A percentile compares a stretch with the other conserved stretches of the same genome.
Conservation (phyloP, 139 green algal genomes). For the Chlorella ohadii region DNA sequence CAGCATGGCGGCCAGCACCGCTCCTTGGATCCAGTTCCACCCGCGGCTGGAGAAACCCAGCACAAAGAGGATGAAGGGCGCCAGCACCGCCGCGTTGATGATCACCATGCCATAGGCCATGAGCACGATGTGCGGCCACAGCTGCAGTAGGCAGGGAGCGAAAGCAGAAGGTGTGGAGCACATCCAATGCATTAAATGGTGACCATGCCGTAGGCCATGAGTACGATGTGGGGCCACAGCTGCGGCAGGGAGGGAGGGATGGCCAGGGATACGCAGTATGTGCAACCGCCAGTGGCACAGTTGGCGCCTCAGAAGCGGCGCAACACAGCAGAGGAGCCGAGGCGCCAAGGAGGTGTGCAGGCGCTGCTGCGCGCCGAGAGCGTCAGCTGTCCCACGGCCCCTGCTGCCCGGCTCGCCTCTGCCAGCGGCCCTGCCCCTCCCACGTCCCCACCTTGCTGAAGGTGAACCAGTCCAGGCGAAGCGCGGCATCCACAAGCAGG, state of each 20-base stretch:
- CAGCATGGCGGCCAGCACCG: conserved; percentile 79
- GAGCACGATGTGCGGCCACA: conserved; percentile 59
- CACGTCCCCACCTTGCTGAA: conserved; percentile 54
- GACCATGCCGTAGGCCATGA: too few species aligned
- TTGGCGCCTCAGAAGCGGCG: conserved; percentile 29
- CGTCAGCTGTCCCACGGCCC: too few species aligned
- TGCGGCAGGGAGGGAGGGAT: not conserved
- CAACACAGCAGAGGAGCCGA: too few species aligned
- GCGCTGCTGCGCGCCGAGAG: too few species aligned
- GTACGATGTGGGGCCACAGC: conserved; percentile 58
- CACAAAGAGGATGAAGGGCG: conserved; percentile 83
- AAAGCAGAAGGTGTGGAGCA: too few species aligned
- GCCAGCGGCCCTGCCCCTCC: not conserved
- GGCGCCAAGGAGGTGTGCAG: too few species aligned
- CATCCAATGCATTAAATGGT: too few species aligned
- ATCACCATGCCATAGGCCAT: conserved; percentile 81
- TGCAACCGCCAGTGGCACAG: conserved; percentile 78
- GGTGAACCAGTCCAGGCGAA: conserved; percentile 88
- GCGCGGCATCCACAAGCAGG: conserved; percentile 59
- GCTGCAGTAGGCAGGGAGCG: not conserved
- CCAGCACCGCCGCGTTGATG: conserved; percentile 62
- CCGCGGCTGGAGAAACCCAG: conserved; percentile 62
- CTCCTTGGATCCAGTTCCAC: conserved; percentile 78
- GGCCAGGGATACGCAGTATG: conserved; percentile 55
- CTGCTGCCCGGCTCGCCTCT: too few species aligned